phyloP scores from a whole-genome alignment of 495 filamentous ascomycete species.

The Bombardia bombarda region DNA sequence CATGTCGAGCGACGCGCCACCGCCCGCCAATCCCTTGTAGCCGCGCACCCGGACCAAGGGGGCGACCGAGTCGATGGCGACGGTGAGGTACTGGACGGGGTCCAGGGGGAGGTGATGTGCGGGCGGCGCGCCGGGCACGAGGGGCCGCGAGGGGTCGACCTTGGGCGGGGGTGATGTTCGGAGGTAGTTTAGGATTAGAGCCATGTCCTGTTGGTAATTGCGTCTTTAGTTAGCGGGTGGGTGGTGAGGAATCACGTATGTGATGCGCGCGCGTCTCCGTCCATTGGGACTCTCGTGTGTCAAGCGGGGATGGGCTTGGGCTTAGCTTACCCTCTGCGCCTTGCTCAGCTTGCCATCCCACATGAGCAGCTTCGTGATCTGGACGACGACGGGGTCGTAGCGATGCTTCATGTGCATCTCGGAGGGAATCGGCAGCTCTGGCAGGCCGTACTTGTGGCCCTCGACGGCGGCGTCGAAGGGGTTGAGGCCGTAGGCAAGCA shows the following conservation, averaged over 20 bases:
- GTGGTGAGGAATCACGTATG: too few relatives aligned
- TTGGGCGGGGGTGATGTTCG: conserved; percentile 74
- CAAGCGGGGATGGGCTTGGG: background rate
- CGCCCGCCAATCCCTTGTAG: conserved; percentile 72
- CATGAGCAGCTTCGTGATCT: conserved; percentile 89
- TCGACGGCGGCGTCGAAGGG: conserved; percentile 21
- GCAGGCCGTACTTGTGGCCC: conserved; percentile 70
- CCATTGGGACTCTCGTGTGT: too few relatives aligned
- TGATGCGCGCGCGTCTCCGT: too few relatives aligned
- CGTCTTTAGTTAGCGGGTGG: conserved; percentile 6
- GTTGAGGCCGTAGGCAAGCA: conserved; percentile 23
- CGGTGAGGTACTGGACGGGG: conserved; percentile 67
- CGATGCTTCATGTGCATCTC: conserved; percentile 60
- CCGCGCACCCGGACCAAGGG: conserved; percentile 72
- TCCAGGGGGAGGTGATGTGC: conserved; percentile 66
- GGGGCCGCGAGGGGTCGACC: conserved; percentile 55
- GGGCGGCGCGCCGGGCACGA: conserved; percentile 66
- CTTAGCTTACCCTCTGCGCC: conserved; percentile 72
- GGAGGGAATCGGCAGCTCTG: conserved; percentile 53
- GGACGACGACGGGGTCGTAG: conserved; percentile 73
- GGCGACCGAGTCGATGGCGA: conserved; percentile 94
- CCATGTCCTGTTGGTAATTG: conserved; percentile 59
- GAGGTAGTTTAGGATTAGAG: conserved; percentile 75
- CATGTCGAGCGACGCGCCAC: conserved; percentile 74
- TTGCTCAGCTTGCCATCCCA: conserved; percentile 72